phyloP scores from a whole-genome alignment of 1,284 basidiomycete genomes.

The Porogramme epimiltina region DNA sequence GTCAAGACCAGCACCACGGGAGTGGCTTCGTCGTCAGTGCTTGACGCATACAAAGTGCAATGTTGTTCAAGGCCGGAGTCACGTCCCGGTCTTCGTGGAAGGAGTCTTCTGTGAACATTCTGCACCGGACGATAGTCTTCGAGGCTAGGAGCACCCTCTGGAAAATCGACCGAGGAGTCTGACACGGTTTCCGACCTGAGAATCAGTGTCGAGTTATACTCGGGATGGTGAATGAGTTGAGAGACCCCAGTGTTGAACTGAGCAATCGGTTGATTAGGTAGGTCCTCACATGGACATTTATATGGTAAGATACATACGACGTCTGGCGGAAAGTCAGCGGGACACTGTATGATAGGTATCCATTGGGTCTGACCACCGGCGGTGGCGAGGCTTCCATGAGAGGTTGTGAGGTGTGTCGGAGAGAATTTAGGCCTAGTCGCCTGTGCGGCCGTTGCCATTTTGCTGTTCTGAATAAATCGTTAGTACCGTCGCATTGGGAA shows the following conservation, averaged over 20 bases:
- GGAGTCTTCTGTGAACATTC: conserved; percentile 60
- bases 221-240: conserved; percentile 76
- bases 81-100: conserved; percentile 73
- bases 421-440: conserved; percentile 14
- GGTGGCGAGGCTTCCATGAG: too few relatives aligned
- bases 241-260: conserved; percentile 68
- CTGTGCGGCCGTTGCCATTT: too few relatives aligned
- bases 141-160: conserved; percentile 41
- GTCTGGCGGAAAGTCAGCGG: conserved; percentile 43
- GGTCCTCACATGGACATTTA: conserved; percentile 5
- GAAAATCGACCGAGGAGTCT: conserved; percentile 42
- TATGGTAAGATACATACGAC: conserved; percentile 34
- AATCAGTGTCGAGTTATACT: conserved; percentile 84
- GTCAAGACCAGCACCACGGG: conserved; percentile 60
- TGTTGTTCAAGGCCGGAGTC: conserved; percentile 72
- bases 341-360: conserved; percentile 43
- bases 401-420: too few relatives aligned
- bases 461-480: too few relatives aligned
- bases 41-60: conserved; percentile 62
- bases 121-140: conserved; percentile 41
- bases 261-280: not conserved
- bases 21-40: conserved; percentile 23
- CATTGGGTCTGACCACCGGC: too few relatives aligned
- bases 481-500: too few relatives aligned
- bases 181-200: conserved; percentile 69